Base-by-base conservation (phyloP, 2,329 filamentous ascomycete genomes). In the Penicillium crustosum region DNA sequence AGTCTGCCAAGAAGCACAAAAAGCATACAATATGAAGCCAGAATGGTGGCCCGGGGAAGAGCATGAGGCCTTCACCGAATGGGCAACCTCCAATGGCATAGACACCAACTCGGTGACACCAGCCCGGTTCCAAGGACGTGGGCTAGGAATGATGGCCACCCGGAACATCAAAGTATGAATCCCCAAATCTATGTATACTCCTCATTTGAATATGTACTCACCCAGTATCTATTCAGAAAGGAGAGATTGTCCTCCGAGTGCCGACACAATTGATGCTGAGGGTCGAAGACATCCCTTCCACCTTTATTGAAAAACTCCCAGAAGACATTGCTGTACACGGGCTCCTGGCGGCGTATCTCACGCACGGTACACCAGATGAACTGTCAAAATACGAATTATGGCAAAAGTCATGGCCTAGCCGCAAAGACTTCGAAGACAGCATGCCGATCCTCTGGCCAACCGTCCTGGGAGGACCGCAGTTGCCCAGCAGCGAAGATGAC, bases 61-160 rank as follows among this genome's bases (percentile, higher is more conserved):
- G 25, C 75, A 78, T 60, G 75, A 83, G 27, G 75, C 78, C 9
- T 89, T 95, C 59, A 79, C 88, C 3, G 68, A 81, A 58, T 96
- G 91, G 90, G 88, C 89, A 2, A 71, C 79, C 43, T 74, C 76
- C 1, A 81, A 85, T 57, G 89, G 89, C 15, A 82, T 95, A 29
- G 75, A 81, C 36, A 83, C 91, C 63, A 81, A 88, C 66, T 87
- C 86, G 29, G 85, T 95, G 48, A 78, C 79, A 2, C 87, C 91
- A 6, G 82, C 85, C 41, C 79, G 79, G 39, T 86, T 96, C 17
- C 83, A 87, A 6, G 89, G 87, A 2, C 82, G 89, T 54, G 92
- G 92, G 29, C 83, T 94, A 53, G 92, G 93, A 47, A 86, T 96
- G 56, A 81, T 93, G 50, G 88, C 91, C 6, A 87, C 84, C 13